Conservation (phyloP, 2,329 filamentous ascomycete genomes). For the Ceratocystis variospora region DNA sequence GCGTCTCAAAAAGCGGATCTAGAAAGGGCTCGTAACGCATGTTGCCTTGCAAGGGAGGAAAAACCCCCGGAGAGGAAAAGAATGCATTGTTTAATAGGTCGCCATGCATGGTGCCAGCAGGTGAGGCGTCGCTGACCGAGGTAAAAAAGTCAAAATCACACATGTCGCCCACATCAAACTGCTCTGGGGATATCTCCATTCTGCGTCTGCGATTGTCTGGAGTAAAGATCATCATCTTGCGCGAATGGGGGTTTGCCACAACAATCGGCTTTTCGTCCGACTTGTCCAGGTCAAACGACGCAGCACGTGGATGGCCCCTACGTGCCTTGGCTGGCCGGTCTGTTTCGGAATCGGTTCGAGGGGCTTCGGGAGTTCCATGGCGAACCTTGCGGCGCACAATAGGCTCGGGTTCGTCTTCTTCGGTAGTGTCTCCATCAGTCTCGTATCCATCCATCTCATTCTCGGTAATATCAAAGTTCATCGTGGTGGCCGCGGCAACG, state of each 20-base stretch:
- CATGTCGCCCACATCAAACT: conserved; percentile 39
- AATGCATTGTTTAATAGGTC: conserved; percentile 40
- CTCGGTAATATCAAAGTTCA: conserved; percentile 27
- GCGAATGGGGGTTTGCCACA: conserved; percentile 42
- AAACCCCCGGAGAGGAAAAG: not conserved
- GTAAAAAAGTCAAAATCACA: conserved; percentile 26
- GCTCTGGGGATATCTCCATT: conserved; percentile 41
- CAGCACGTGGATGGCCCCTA: conserved; percentile 40
- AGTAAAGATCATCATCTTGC: conserved; percentile 52
- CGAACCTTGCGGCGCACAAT: conserved; percentile 36
- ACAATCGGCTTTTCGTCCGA: conserved; percentile 44
- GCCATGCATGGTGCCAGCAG: conserved; percentile 65
- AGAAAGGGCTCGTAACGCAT: conserved; percentile 64
- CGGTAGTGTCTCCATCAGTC: conserved; percentile 48
- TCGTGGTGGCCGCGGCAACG: not conserved
- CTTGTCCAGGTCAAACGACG: conserved; percentile 41
- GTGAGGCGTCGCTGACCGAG: conserved; percentile 30
- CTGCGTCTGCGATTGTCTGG: conserved; percentile 34
- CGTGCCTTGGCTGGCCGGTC: conserved; percentile 7
- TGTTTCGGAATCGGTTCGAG: conserved; percentile 38
- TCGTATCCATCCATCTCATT: conserved; percentile 42
- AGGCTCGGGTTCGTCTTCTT: conserved; percentile 43
- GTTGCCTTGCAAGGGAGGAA: conserved; percentile 27
- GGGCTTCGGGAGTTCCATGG: conserved; percentile 30
- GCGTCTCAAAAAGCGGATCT: conserved; percentile 37